Evolutionary conservation across 768 basidiomycete species (phyloP).

Genomic region (Phlebiopsis flavidoalba): DNA sequence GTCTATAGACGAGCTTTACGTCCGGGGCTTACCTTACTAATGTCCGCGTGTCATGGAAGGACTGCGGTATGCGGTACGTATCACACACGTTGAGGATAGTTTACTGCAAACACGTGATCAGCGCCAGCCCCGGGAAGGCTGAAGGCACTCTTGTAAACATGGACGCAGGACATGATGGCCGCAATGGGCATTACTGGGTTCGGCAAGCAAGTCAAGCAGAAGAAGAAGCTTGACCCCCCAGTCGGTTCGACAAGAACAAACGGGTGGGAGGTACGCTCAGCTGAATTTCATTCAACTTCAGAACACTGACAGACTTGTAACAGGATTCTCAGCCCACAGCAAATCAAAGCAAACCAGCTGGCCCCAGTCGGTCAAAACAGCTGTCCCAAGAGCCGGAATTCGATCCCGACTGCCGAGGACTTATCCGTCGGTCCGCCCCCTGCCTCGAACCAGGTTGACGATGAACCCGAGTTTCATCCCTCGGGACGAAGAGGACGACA

Average conservation of each 20-base stretch:
- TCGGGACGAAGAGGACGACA: conserved; percentile 40
- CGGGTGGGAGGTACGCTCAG: conserved; percentile 38
- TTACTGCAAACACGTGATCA: background rate
- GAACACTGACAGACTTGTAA: background rate
- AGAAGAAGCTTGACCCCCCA: conserved; percentile 62
- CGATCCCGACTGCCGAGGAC: conserved; percentile 18
- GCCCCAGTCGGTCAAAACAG: background rate
- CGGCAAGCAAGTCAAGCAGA: conserved; percentile 67
- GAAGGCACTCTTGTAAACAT: conserved; percentile 23
- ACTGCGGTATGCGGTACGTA: background rate
- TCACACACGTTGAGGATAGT: background rate
- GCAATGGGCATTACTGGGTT: conserved; percentile 85
- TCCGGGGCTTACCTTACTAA: conserved; percentile 2
- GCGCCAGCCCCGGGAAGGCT: background rate
- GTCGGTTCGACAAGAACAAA: conserved; percentile 75
- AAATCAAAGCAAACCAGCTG: background rate
- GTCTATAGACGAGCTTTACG: background rate
- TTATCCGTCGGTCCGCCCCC: conserved; percentile 17
- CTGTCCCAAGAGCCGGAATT: conserved; percentile 21
- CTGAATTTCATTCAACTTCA: background rate
- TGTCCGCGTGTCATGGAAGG: background rate
- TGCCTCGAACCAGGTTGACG: conserved; percentile 11
- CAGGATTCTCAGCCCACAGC: background rate
- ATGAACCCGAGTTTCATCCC: conserved; percentile 30
- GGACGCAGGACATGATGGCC: conserved; percentile 66